Evolutionary conservation across 2,329 filamentous ascomycete genomes (phyloP).

Genomic region (Blastomyces gilchristii): DNA sequence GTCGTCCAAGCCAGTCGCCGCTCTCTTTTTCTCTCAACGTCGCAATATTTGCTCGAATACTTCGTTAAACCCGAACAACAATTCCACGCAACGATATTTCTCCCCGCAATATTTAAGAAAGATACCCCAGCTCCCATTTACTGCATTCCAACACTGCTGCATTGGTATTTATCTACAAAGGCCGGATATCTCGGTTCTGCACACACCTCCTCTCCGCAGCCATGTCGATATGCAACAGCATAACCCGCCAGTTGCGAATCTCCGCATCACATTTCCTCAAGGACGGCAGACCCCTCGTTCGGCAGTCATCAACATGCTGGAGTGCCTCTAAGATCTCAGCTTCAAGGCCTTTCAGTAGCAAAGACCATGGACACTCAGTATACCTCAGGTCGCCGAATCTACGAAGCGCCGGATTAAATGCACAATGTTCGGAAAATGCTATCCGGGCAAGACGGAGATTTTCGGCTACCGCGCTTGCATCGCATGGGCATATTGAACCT

Average conservation of each 20-base stretch:
- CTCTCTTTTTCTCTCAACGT: background rate
- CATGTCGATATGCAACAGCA: conserved; percentile 10
- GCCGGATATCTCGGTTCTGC: background rate
- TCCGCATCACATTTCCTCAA: conserved; percentile 5
- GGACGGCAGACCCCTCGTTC: background rate
- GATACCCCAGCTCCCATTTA: background rate
- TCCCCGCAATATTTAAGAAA: too few relatives aligned
- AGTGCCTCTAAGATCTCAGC: conserved; percentile 2
- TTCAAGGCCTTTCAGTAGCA: background rate
- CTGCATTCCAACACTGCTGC: background rate
- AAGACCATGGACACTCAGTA: background rate
- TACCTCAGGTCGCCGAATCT: conserved; percentile 7
- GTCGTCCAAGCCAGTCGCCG: background rate
- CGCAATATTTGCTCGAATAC: too few relatives aligned
- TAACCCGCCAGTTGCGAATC: conserved; percentile 5
- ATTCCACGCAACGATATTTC: too few relatives aligned
- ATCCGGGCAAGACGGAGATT: conserved; percentile 44
- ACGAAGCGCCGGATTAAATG: conserved; percentile 8
- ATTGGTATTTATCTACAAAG: background rate
- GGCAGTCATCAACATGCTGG: conserved; percentile 6
- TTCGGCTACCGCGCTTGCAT: conserved; percentile 49
- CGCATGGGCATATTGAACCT: conserved; percentile 70
- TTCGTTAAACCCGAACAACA: too few relatives aligned
- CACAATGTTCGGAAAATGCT: conserved; percentile 15
- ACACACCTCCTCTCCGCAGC: background rate